Base-by-base conservation (phyloP, 2,329 filamentous ascomycete genomes). In the Fusarium verticillioides region DNA sequence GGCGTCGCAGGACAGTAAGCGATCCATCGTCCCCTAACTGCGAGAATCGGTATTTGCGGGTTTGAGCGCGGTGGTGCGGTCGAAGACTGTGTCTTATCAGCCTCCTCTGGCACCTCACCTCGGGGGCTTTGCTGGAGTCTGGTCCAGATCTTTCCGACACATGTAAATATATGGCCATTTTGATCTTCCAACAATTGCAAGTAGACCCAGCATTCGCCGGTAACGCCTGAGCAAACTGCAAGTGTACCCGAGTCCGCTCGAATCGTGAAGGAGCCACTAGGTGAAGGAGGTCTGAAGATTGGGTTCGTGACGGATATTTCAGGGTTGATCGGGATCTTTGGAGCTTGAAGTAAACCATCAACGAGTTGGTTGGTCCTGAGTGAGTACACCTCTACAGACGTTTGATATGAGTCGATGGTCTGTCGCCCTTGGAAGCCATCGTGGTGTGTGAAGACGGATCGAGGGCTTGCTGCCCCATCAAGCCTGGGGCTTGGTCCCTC, bases 111-210 rank as follows among this genome's bases (percentile, higher is more conserved):
- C 32, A 84, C 79, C 36, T 88, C 86, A 30, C 84, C 84, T 66
- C 86, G 86, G 23, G 84, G 82, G 36, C 84, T 84, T 73, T 90
- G 88, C 78, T 96, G 94, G 34, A 97, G 85, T 49, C 91, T 92
- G 2, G 96, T 98, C 96, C 96, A 99, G 23, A 97, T 84, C 83
- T 99, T 99, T 26, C 92, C 95, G 62, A 96, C 86, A 77, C 95
- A 98, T 42, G 82, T 85, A 80, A 88, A 92, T 49, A 84, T 73
- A 28, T 83, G 83, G 3, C 81, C 78, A 28, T 87, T 87, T 52
- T 83, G 82, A 3, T 81, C 78, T 61, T 82, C 79, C 15, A 82
- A 75, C 13, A 85, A 80, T 70, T 91, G 88, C 13, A 86, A 84
- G 76, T 88, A 98, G 12, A 97, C 85, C 87, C 93, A 97, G 50